phyloP scores from a whole-genome alignment of 163 green algal species.

The Prototheca cutis region DNA sequence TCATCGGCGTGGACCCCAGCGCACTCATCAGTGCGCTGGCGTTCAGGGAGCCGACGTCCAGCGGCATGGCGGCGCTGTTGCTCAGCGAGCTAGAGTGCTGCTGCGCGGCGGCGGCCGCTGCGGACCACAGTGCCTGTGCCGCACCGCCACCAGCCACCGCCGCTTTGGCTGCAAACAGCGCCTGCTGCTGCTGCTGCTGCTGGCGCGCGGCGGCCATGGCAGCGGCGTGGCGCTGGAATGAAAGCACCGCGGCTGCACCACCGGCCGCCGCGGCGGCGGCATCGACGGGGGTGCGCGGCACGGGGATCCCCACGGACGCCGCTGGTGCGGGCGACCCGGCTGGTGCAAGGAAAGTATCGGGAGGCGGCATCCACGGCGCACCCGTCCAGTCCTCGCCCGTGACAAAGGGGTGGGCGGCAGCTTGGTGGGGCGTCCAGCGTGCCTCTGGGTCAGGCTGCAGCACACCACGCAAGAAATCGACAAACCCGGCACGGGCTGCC shows the following conservation, averaged over 20 bases:
- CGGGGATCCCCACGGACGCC: background rate
- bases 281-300: no score
- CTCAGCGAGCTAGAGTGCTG: no score
- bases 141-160: no score
- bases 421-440: constrained; percentile 69
- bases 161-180: no score
- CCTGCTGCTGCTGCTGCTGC: no score
- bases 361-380: background rate
- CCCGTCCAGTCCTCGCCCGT: constrained; percentile 32
- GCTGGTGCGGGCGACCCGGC: background rate
- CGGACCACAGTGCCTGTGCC: no score
- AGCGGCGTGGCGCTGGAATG: no score
- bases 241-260: no score
- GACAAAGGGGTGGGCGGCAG: constrained; percentile 84
- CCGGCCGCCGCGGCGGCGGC: no score
- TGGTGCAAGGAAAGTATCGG: no score
- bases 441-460: constrained; percentile 45
- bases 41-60: background rate
- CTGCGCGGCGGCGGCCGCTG: background rate
- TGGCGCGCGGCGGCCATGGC: no score
- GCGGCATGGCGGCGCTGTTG: no score
- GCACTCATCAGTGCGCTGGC: background rate
- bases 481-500: constrained; percentile 39
- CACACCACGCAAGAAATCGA: constrained; percentile 84
- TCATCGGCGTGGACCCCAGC: background rate